These are phyloP conservation scores for Komagataella kurtzmanii DNA, from an alignment of 805 yeast species.

Conservation along the genomic window DNA sequence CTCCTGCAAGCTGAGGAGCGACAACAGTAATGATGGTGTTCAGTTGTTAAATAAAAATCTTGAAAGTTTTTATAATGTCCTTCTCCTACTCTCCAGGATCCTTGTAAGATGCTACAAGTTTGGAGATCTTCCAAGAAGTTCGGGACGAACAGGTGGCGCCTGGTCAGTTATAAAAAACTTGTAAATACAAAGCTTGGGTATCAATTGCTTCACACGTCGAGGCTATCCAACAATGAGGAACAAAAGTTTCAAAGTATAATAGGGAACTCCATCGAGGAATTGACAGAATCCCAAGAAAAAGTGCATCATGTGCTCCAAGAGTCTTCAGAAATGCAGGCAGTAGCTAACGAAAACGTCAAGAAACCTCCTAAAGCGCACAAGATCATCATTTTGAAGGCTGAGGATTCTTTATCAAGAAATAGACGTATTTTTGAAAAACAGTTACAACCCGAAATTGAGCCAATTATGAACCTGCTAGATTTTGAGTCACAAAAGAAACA, in stretches of 20 bases:
- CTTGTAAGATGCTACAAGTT: neutral
- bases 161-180: neutral
- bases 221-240: neutral
- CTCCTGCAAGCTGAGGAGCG: neutral
- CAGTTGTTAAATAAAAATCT: neutral
- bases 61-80: neutral
- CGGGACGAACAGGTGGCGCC: neutral
- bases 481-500: conserved; percentile 15
- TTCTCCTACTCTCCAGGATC: neutral
- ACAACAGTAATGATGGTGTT: neutral
- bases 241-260: neutral
- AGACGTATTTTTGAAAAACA: neutral
- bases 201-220: neutral
- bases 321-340: neutral
- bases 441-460: neutral
- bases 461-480: conserved; percentile 11
- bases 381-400: neutral
- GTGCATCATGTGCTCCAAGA: neutral
- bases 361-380: neutral
- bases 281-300: neutral
- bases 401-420: neutral
- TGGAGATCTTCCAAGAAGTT: neutral
- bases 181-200: neutral
- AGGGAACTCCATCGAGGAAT: neutral
- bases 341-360: neutral